phyloP scores from a whole-genome alignment of 768 basidiomycete species.

The Agrocybe pediades region DNA sequence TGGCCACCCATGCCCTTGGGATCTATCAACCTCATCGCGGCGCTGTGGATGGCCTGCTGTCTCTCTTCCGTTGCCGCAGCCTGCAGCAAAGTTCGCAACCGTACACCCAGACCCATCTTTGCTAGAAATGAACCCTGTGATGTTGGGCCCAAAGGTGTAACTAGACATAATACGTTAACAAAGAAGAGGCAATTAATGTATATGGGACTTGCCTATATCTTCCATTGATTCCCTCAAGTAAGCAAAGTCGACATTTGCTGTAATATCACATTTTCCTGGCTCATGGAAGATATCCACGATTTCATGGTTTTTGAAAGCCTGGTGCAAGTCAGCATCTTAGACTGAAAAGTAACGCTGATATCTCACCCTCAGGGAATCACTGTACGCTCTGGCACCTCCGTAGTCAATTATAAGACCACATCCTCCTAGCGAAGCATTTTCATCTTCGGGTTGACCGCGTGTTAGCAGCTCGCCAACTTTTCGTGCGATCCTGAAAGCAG shows the following conservation, averaged over 20 bases:
- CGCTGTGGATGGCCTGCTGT: constrained; percentile 52
- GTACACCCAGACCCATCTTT: constrained; percentile 72
- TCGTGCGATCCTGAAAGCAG: constrained; percentile 67
- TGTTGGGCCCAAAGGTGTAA: constrained; percentile 64
- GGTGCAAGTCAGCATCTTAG: constrained; percentile 1
- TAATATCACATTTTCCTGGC: constrained; percentile 90
- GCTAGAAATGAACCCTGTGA: constrained; percentile 76
- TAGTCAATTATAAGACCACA: constrained; percentile 90
- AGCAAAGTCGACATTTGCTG: constrained; percentile 96
- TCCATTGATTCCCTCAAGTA: constrained; percentile 79
- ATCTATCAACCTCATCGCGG: constrained; percentile 76
- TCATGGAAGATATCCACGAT: constrained; percentile 82
- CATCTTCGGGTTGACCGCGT: constrained; percentile 9
- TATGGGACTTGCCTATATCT: constrained; percentile 55
- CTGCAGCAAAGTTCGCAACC: constrained; percentile 63
- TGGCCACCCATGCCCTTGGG: constrained; percentile 82
- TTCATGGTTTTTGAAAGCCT: constrained; percentile 91
- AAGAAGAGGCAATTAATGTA: neutral
- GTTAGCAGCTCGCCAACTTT: constrained; percentile 66
- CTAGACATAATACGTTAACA: constrained; percentile 28
- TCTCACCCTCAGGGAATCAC: constrained; percentile 80
- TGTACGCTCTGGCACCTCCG: constrained; percentile 70
- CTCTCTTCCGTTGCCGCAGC: constrained; percentile 51
- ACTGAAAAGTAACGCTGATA: neutral
- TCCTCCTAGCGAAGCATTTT: constrained; percentile 34